phyloP scores from a whole-genome alignment of 345 rosid genomes.

The Salix brachista region DNA sequence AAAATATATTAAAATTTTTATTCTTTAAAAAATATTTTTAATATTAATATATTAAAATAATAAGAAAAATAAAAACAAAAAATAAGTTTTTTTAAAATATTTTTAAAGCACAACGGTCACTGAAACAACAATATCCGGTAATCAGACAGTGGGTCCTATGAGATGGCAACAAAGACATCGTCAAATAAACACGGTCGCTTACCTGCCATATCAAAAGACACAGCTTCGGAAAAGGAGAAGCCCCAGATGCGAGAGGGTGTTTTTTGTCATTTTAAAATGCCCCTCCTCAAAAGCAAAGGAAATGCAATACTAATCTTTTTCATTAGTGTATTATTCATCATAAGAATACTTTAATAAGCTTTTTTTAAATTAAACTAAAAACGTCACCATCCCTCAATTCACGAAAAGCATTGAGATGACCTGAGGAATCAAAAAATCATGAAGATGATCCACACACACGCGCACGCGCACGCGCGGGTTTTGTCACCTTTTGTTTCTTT shows the following conservation, averaged over 20 bases:
- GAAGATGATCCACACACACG: not conserved
- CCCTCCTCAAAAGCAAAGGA: not conserved
- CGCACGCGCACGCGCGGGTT: not conserved
- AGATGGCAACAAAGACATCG: too few relatives aligned
- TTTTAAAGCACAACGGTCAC: too few relatives aligned
- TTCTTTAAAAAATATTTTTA: too few relatives aligned
- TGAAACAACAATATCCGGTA: not conserved
- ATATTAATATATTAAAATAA: too few relatives aligned
- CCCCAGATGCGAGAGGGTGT: too few relatives aligned
- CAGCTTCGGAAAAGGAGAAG: too few relatives aligned
- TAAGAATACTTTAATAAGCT: not conserved
- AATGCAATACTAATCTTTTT: not conserved
- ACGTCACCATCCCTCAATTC: not conserved
- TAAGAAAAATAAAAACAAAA: too few relatives aligned
- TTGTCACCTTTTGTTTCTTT: constrained; percentile 3
- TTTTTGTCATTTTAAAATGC: not conserved
- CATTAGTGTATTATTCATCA: not conserved
- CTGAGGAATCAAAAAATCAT: not conserved
- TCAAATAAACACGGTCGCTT: not conserved
- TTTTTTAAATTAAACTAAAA: not conserved
- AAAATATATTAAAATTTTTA: too few relatives aligned
- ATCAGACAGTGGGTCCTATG: not conserved
- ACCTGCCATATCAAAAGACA: too few relatives aligned
- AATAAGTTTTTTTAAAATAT: too few relatives aligned
- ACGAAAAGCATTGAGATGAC: not conserved